Evolutionary conservation across 257 asterid genomes (phyloP).

Genomic region (Orobanche coerulescens): DNA sequence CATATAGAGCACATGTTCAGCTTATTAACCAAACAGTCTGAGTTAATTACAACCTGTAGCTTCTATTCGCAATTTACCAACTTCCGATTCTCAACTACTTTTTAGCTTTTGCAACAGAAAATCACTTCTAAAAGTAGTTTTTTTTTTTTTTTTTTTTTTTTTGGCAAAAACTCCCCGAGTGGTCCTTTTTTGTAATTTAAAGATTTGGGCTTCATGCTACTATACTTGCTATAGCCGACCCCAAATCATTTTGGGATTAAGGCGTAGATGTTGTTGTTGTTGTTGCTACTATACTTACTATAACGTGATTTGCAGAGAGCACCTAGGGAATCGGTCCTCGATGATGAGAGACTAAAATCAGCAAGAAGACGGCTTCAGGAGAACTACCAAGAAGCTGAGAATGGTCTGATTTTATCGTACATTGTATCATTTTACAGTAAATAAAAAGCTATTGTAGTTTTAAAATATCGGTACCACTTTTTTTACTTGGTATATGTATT

Average conservation of each 20-base stretch:
- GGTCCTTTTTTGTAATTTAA: background rate
- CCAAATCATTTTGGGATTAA: slow-evolving; percentile 6
- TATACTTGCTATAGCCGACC: too few species aligned
- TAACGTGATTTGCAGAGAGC: slow-evolving; percentile 46
- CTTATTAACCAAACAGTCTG: background rate
- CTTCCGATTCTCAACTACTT: too few species aligned
- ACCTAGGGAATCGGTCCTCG: slow-evolving; percentile 36
- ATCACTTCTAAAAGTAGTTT: too few species aligned
- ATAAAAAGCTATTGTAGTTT: background rate
- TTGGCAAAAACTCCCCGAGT: too few species aligned
- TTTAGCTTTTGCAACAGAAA: too few species aligned
- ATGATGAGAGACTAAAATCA: slow-evolving; percentile 53
- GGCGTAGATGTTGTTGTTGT: background rate
- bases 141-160: too few species aligned
- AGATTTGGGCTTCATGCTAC: too few species aligned
- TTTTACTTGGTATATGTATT: background rate
- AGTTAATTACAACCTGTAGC: background rate
- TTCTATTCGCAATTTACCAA: too few species aligned
- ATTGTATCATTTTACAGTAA: slow-evolving; percentile 1
- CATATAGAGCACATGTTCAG: background rate
- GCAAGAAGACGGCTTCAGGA: slow-evolving; percentile 72
- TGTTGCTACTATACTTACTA: too few species aligned
- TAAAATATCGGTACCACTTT: too few species aligned
- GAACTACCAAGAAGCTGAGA: slow-evolving; percentile 70
- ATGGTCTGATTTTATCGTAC: slow-evolving; percentile 46